These are phyloP conservation scores for Pseudogymnoascus sp. DNA, from an alignment of 2,329 filamentous ascomycete species.

Conservation along the genomic window DNA sequence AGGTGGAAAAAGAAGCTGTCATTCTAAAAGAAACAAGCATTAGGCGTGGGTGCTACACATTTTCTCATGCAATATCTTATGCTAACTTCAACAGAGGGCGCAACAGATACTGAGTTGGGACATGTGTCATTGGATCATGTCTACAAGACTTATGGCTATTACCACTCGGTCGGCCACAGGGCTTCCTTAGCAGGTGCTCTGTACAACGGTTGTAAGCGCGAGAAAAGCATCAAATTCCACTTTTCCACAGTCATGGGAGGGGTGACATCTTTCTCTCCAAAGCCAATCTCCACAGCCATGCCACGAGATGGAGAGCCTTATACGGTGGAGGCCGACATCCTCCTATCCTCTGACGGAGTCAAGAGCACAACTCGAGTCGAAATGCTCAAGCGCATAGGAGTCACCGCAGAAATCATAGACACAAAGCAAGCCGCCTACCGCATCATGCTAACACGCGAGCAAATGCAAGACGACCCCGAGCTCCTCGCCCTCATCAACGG, in stretches of 20 bases:
- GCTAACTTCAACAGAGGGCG: constrained; percentile 44
- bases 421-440: constrained; percentile 73
- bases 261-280: constrained; percentile 52
- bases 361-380: constrained; percentile 44
- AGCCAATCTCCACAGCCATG: constrained; percentile 51
- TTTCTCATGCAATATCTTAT: background rate
- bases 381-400: constrained; percentile 45
- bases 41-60: constrained; percentile 40
- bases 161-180: constrained; percentile 75
- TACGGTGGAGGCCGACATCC: constrained; percentile 45
- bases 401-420: constrained; percentile 47
- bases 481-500: constrained; percentile 59
- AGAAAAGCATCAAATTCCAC: constrained; percentile 59
- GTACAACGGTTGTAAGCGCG: constrained; percentile 60
- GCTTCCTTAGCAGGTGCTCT: constrained; percentile 62
- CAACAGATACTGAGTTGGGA: constrained; percentile 60
- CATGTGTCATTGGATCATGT: constrained; percentile 65
- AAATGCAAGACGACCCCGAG: constrained; percentile 61
- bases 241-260: constrained; percentile 51
- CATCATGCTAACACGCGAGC: constrained; percentile 63
- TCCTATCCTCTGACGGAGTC: constrained; percentile 50
- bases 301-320: constrained; percentile 48
- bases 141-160: constrained; percentile 59
- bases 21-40: constrained; percentile 66
- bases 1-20: constrained; percentile 64